Evolutionary conservation across 208 protist species (phyloP), one percentile per base, ranked within the genome.

Genomic region (Wallacemonas sp.): DNA sequence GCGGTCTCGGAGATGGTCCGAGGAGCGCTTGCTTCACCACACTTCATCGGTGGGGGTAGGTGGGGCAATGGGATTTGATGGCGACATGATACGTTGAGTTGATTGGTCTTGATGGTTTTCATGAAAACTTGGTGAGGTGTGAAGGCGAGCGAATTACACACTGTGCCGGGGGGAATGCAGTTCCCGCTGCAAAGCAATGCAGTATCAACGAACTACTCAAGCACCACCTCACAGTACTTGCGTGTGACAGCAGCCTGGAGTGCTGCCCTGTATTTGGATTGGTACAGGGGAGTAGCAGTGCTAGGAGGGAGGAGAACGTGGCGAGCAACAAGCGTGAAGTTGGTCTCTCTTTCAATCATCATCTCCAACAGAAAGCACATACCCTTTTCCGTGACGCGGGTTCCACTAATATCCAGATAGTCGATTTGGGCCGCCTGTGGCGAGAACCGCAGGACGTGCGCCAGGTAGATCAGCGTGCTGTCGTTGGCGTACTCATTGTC

Each of bases 301-400:
- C 57, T 63, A 5, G 57, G 57, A 6, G 66, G 73, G 41, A 85
- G 73, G 12, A 49, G 24, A 21, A 88, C 58, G 36, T 74, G 68
- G 73, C 85, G 81, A 39, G 67, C 76, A 60, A 94, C 49, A 27
- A 95, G 79, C 11, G 81, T 85, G 61, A 93, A 95, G 16, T 72
- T 62, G 26, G 64, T 77, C 32, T 78, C 74, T 19, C 87, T 74
- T 63, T 93, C 90, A 36, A 76, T 55, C 72, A 93, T 89, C 84
- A 89, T 88, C 60, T 93, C 83, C 34, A 93, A 68, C 64, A 88
- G 39, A 74, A 92, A 93, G 70, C 64, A 88, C 58, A 95, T 74
- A 14, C 87, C 90, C 19, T 85, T 83, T 61, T 83, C 85, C 54
- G 80, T 88, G 36, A 95, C 87, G 23, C 67, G 74, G 2, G 87